These are phyloP conservation scores for Globisporangium polare DNA, from an alignment of 352 stramenopile genomes.

Conservation along the genomic window DNA sequence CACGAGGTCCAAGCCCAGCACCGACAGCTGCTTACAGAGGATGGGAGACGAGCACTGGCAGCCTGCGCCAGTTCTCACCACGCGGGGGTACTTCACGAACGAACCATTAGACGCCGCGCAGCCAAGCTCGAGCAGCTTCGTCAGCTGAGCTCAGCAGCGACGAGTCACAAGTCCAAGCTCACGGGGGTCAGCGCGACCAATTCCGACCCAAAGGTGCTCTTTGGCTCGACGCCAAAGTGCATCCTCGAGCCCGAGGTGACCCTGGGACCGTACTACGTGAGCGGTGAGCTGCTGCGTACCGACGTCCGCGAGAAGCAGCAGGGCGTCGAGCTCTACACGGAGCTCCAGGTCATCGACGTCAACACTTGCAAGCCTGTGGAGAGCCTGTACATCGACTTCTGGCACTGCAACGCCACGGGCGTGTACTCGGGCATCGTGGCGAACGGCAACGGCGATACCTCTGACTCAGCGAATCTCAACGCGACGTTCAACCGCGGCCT, in stretches of 20 bases:
- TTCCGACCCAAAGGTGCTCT: slow-evolving; percentile 6
- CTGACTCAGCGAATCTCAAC: slow-evolving; percentile 2
- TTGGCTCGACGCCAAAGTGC: slow-evolving; percentile 8
- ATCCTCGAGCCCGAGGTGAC: slow-evolving; percentile 15
- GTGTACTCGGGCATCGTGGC: slow-evolving; percentile 13
- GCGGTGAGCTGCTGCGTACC: slow-evolving; percentile 8
- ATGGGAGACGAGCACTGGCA: slow-evolving; percentile 8
- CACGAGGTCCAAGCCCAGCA: neutral
- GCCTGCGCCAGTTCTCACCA: slow-evolving; percentile 3
- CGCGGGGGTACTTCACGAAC: slow-evolving; percentile 7
- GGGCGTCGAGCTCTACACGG: slow-evolving; percentile 5
- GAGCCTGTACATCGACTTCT: slow-evolving; percentile 16
- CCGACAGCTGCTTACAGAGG: slow-evolving; percentile 3
- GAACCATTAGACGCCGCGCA: neutral
- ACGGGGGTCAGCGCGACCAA: neutral
- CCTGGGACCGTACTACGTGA: slow-evolving; percentile 15
- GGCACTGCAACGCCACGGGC: slow-evolving; percentile 16
- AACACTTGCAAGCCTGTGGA: slow-evolving; percentile 12
- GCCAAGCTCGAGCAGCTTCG: slow-evolving; percentile 4
- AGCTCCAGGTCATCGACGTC: slow-evolving; percentile 17
- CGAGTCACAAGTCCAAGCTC: slow-evolving; percentile 11
- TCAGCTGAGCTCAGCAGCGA: neutral
- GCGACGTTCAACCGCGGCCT: slow-evolving; percentile 13
- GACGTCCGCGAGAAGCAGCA: slow-evolving; percentile 13
- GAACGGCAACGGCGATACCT: slow-evolving; percentile 3